Evolutionary conservation across 805 yeast genomes (phyloP).

Genomic region (Hanseniaspora thailandica): DNA sequence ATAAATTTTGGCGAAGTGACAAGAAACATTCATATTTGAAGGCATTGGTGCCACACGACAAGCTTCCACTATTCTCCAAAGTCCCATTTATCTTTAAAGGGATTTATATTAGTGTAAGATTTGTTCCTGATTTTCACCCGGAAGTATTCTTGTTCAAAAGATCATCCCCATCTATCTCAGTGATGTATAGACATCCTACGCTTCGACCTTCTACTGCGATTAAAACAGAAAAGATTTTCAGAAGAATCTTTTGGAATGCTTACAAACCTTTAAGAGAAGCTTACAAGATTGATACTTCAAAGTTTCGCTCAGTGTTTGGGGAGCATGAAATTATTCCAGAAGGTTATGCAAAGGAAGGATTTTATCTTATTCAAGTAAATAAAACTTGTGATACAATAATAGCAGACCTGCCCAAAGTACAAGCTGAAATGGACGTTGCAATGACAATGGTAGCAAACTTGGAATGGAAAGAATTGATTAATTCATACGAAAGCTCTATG

Average conservation of each 20-base stretch:
- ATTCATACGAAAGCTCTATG: slow-evolving; percentile 13
- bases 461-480: slow-evolving; percentile 22
- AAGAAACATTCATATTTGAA: neutral
- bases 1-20: neutral
- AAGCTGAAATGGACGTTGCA: slow-evolving; percentile 16
- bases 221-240: slow-evolving; percentile 1
- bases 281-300: neutral
- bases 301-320: slow-evolving; percentile 11
- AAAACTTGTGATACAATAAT: slow-evolving; percentile 17
- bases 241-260: slow-evolving; percentile 2
- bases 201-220: neutral
- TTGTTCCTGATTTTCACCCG: slow-evolving; percentile 24
- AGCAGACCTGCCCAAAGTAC: slow-evolving; percentile 19
- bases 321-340: slow-evolving; percentile 10
- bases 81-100: slow-evolving; percentile 18
- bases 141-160: slow-evolving; percentile 25
- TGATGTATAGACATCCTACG: neutral
- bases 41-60: neutral
- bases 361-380: slow-evolving; percentile 19
- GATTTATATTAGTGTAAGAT: slow-evolving; percentile 21
- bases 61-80: neutral
- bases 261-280: neutral
- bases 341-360: slow-evolving; percentile 27
- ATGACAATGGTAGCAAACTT: neutral
- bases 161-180: slow-evolving; percentile 21